Conservation (phyloP, 768 basidiomycete genomes). For the Chiua virens region DNA sequence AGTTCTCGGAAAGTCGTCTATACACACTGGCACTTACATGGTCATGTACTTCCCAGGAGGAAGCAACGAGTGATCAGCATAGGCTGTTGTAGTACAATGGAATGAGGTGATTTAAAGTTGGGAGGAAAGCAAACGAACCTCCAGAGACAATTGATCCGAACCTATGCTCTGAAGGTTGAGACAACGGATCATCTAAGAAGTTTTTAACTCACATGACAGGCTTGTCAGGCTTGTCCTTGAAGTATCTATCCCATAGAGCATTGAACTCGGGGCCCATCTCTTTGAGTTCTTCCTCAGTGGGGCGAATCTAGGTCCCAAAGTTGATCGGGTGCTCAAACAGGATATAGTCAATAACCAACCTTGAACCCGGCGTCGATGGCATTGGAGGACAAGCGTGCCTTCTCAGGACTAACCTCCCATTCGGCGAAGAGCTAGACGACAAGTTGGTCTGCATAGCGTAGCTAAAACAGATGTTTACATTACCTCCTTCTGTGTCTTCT, state of each 20-base stretch:
- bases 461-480: not conserved
- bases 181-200: not conserved
- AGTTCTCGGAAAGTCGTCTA: conserved; percentile 16
- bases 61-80: conserved; percentile 68
- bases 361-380: conserved; percentile 77
- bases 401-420: conserved; percentile 68
- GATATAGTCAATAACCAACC: conserved; percentile 31
- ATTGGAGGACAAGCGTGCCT: conserved; percentile 67
- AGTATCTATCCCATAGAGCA: conserved; percentile 64
- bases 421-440: conserved; percentile 49
- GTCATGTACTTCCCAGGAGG: conserved; percentile 73
- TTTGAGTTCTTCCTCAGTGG: conserved; percentile 65
- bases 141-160: conserved; percentile 69
- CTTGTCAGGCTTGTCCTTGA: conserved; percentile 81
- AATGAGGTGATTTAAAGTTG: not conserved
- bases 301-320: conserved; percentile 51
- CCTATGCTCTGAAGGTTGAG: conserved; percentile 25
- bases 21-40: conserved; percentile 48
- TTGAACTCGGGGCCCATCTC: conserved; percentile 81
- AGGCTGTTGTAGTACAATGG: conserved; percentile 37
- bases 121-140: conserved; percentile 31
- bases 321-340: not conserved
- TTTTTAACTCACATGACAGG: conserved; percentile 56
- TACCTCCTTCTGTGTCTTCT: conserved; percentile 56
- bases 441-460: not conserved